Evolutionary conservation across 2,329 filamentous ascomycete species (phyloP).

Genomic region (Thelonectria discophora): DNA sequence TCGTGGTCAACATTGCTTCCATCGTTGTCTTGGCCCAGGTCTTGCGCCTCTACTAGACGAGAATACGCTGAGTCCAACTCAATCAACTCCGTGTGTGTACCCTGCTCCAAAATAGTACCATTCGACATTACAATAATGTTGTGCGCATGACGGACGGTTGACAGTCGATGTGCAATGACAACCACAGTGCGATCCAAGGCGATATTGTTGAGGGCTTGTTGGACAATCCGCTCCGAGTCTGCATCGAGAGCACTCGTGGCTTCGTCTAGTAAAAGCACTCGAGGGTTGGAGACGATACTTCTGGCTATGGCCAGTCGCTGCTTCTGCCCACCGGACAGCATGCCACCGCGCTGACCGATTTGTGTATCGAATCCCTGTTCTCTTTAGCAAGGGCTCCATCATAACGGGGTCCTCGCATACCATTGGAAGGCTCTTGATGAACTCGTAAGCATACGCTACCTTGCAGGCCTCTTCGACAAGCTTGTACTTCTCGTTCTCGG

Average conservation of each 20-base stretch:
- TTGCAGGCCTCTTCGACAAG: not conserved
- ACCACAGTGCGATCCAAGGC: conserved; percentile 62
- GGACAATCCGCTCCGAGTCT: conserved; percentile 80
- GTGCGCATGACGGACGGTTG: conserved; percentile 68
- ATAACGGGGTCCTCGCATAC: conserved; percentile 53
- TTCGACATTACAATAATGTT: conserved; percentile 66
- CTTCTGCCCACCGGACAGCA: conserved; percentile 91
- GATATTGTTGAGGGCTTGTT: conserved; percentile 67
- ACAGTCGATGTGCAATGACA: conserved; percentile 66
- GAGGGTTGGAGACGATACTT: conserved; percentile 88
- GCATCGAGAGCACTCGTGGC: conserved; percentile 81
- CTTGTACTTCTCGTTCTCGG: not conserved
- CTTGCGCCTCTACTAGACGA: conserved; percentile 23
- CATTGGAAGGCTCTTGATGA: not conserved
- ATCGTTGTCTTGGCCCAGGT: not conserved
- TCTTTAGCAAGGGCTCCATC: conserved; percentile 69
- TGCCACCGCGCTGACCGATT: conserved; percentile 85
- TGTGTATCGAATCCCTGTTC: conserved; percentile 83
- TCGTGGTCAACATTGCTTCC: not conserved
- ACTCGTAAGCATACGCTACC: not conserved
- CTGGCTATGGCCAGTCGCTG: conserved; percentile 94
- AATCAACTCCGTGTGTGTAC: conserved; percentile 63
- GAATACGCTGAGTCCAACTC: conserved; percentile 12
- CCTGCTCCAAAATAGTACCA: conserved; percentile 65
- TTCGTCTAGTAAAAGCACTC: conserved; percentile 84